Evolutionary conservation across 306 rosid species (phyloP).

Genomic region (Quercus engelmannii): DNA sequence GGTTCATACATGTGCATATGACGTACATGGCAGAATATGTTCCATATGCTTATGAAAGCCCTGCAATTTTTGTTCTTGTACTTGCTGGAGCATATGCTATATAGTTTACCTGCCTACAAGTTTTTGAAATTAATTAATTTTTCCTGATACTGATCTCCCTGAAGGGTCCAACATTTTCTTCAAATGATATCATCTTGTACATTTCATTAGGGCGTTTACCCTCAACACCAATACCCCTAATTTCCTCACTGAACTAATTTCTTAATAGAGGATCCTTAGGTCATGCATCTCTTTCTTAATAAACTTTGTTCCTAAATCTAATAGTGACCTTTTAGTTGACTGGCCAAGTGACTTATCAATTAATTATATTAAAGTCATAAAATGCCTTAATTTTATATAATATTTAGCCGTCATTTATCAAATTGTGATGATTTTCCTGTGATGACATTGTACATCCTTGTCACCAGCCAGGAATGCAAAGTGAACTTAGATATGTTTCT

Average conservation of each 20-base stretch:
- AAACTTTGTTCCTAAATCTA: conserved; percentile 36
- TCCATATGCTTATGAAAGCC: too few relatives aligned
- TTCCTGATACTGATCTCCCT: background rate
- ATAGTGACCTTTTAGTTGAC: conserved; percentile 23
- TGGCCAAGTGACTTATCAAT: conserved; percentile 22
- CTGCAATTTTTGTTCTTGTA: too few relatives aligned
- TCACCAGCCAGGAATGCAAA: conserved; percentile 14
- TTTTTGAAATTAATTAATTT: background rate
- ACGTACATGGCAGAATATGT: too few relatives aligned
- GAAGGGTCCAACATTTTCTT: background rate
- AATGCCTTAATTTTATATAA: background rate
- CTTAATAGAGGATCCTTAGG: background rate
- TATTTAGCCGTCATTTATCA: conserved; percentile 19
- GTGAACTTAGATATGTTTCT: conserved; percentile 21
- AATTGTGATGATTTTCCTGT: conserved; percentile 19
- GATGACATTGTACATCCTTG: conserved; percentile 20
- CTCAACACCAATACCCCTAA: background rate
- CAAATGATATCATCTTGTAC: background rate
- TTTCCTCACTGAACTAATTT: background rate
- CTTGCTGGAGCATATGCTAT: background rate
- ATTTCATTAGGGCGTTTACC: background rate
- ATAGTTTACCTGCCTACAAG: background rate
- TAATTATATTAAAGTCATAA: conserved; percentile 14
- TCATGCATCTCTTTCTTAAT: background rate
- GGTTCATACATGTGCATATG: too few relatives aligned